Evolutionary conservation across 306 rosid genomes (phyloP), one percentile per base, ranked within the genome.

Genomic region (Canavalia ensiformis): DNA sequence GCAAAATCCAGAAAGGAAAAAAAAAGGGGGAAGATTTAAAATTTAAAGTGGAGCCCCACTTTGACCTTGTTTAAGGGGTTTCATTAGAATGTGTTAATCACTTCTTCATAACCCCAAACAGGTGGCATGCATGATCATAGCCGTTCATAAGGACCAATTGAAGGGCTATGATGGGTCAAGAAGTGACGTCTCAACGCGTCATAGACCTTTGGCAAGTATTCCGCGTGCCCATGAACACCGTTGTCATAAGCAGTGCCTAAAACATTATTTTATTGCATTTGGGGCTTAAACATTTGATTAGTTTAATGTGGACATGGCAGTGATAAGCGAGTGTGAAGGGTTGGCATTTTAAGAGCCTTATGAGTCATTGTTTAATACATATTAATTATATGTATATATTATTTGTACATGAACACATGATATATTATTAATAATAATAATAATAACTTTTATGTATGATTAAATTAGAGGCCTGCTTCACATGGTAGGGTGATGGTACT

Each of bases 401-500:
- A 54, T 52, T 70, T 57, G 13, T 29, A 39, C 54, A 56, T 37
- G 68, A 65, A 46, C 76, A 45, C 52, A 52, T 50, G 66, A 59
- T 72, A 45, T 54, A 18, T 18, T 18, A 18, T 18, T 18, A 18
- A 18, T 18, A 59, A 41, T 69, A 8, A 18, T 45, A 51, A 18
- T n/a, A n/a, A 31, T 10, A n/a, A n/a, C n/a, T 1, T 2, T 12
- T 5, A 39, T n/a, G 56, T 9, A 55, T 31, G 84, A 77, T 33
- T 77, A 84, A 81, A 62, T 5, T 76, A 59, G 76, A 74, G 83
- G 87, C 70, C 85, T 82, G 91, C 74, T 77, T 90, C 97, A 88
- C 97, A 92, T 92, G 97, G 88, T 66, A 86, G 88, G 90, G 68
- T 83, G 87, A 35, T 8, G 10, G 56, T 60, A 18, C 25, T 18